phyloP scores from a whole-genome alignment of 169 alveolate species.

The Plasmodium knowlesi region DNA sequence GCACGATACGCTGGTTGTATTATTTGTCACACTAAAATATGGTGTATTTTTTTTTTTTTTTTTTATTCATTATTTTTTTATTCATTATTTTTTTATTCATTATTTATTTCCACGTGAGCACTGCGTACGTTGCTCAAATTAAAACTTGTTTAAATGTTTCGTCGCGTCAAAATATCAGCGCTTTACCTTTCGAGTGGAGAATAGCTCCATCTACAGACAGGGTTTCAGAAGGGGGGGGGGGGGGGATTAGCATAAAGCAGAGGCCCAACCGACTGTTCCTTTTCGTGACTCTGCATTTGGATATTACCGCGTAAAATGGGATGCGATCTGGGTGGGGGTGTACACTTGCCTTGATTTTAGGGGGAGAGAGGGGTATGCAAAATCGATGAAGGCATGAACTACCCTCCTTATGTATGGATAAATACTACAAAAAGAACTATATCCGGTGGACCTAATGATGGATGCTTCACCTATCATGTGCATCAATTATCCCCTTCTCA shows the following conservation, averaged over 20 bases:
- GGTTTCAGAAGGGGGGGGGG: not conserved
- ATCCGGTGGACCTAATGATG: not conserved
- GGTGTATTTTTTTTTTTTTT: not conserved
- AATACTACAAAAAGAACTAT: not conserved
- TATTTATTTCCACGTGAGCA: not conserved
- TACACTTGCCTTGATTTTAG: too few relatives aligned
- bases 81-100: not conserved
- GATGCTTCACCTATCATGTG: too few relatives aligned
- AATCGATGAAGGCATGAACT: not conserved
- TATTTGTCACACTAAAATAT: not conserved
- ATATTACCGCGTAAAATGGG: not conserved
- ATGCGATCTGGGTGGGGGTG: not conserved
- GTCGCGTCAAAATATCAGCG: not conserved
- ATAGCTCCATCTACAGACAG: not conserved
- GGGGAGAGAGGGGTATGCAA: not conserved
- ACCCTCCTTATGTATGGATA: not conserved
- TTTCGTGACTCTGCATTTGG: not conserved
- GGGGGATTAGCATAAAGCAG: not conserved
- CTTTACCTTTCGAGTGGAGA: not conserved
- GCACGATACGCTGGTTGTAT: not conserved
- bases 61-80: not conserved
- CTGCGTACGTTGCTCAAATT: not conserved
- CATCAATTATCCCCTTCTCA: too few relatives aligned
- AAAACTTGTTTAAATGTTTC: not conserved
- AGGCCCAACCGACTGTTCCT: not conserved